These are phyloP conservation scores for Fusarium irregulare DNA, from an alignment of 2,329 filamentous ascomycete species.

Conservation along the genomic window DNA sequence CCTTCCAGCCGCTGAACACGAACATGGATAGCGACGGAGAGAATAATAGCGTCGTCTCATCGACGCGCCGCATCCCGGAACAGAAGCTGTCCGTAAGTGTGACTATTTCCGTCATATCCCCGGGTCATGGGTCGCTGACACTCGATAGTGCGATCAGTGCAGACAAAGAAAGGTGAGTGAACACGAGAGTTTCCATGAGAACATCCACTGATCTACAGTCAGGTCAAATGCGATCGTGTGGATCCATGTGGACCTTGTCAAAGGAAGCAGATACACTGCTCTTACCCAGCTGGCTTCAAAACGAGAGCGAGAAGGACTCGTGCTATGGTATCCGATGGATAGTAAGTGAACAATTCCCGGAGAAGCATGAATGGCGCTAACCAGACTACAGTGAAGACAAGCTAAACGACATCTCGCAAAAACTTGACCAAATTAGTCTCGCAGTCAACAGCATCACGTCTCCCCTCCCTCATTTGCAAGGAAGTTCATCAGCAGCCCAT, in stretches of 20 bases:
- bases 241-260: constrained; percentile 15
- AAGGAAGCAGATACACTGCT: constrained; percentile 4
- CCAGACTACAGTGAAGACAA: not conserved
- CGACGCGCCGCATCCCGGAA: constrained; percentile 3
- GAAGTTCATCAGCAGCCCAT: not conserved
- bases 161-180: constrained; percentile 6
- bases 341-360: not conserved
- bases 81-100: constrained; percentile 12
- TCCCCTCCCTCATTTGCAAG: not conserved
- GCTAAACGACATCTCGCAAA: constrained; percentile 6
- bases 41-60: not conserved
- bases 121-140: not conserved
- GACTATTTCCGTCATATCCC: not conserved
- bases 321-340: not conserved
- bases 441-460: constrained; percentile 4
- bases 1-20: not conserved
- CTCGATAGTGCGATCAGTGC: constrained; percentile 3
- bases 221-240: constrained; percentile 16
- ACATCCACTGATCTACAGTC: not conserved
- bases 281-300: constrained; percentile 12
- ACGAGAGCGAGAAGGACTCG: constrained; percentile 3
- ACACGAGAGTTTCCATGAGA: rapidly evolving
- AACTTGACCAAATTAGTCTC: constrained; percentile 12
- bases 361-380: rapidly evolving
- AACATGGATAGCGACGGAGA: constrained; percentile 1